Evolutionary conservation across 1,284 basidiomycete genomes (phyloP).

Genomic region (Pseudozyma sp.): DNA sequence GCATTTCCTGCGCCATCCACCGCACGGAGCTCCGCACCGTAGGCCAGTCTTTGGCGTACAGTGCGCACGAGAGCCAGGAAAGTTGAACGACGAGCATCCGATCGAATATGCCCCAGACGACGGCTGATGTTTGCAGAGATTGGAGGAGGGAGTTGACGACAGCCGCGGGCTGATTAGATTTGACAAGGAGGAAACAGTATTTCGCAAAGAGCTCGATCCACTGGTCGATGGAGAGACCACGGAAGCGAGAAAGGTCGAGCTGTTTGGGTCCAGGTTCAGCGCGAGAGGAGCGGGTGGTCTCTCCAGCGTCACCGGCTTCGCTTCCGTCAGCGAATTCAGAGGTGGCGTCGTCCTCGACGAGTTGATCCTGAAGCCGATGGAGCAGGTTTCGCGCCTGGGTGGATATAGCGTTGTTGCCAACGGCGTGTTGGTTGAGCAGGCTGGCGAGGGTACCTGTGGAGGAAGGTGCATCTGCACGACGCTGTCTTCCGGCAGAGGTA

Average conservation of each 20-base stretch:
- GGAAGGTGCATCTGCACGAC: constrained; percentile 3
- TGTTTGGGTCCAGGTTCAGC: constrained; percentile 55
- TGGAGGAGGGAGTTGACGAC: constrained; percentile 76
- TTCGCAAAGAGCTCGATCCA: constrained; percentile 83
- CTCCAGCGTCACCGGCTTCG: constrained; percentile 70
- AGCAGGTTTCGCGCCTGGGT: constrained; percentile 79
- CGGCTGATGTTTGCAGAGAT: constrained; percentile 75
- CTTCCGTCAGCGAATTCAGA: constrained; percentile 66
- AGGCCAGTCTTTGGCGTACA: constrained; percentile 56
- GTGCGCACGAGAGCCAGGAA: constrained; percentile 58
- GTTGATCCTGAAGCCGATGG: constrained; percentile 78
- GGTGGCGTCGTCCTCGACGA: constrained; percentile 72
- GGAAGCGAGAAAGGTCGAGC: constrained; percentile 72
- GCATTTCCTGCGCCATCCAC: constrained; percentile 53
- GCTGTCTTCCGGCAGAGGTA: constrained; percentile 10
- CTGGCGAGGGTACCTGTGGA: constrained; percentile 11
- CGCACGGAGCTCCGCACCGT: constrained; percentile 49
- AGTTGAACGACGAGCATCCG: constrained; percentile 55
- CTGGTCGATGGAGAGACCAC: constrained; percentile 83
- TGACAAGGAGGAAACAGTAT: constrained; percentile 86
- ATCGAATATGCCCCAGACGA: constrained; percentile 54
- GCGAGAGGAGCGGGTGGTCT: constrained; percentile 44
- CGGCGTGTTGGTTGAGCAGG: constrained; percentile 22
- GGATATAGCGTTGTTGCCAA: constrained; percentile 71
- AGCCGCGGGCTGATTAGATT: constrained; percentile 74